These are phyloP conservation scores for Astrothelium macrocarpum DNA, from an alignment of 495 filamentous ascomycete genomes.

Conservation along the genomic window DNA sequence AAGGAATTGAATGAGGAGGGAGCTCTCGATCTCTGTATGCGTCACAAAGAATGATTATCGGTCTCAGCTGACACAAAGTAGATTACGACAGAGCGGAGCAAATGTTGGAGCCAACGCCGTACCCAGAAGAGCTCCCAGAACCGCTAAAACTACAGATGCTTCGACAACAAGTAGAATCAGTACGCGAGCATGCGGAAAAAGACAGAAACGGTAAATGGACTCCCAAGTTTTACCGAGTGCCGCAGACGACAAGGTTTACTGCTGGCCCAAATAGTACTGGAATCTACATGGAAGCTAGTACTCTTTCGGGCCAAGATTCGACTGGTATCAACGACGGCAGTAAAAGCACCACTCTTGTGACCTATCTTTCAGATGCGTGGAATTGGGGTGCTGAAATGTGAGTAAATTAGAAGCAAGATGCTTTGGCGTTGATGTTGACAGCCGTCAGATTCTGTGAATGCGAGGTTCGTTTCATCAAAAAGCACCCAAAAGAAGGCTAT, in stretches of 20 bases:
- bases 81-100: slow-evolving; percentile 47
- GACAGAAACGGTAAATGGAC: slow-evolving; percentile 20
- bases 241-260: slow-evolving; percentile 52
- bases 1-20: slow-evolving; percentile 40
- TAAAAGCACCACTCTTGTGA: slow-evolving; percentile 56
- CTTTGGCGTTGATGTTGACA: not conserved
- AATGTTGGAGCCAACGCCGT: slow-evolving; percentile 50
- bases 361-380: slow-evolving; percentile 63
- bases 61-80: slow-evolving; percentile 15
- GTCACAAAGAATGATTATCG: not conserved
- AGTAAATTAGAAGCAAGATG: not conserved
- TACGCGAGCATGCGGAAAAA: slow-evolving; percentile 37
- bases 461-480: slow-evolving; percentile 56
- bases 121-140: slow-evolving; percentile 47
- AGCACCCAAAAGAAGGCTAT: slow-evolving; percentile 45
- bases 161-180: slow-evolving; percentile 41
- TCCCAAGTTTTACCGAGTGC: slow-evolving; percentile 42
- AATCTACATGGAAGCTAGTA: slow-evolving; percentile 51
- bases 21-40: slow-evolving; percentile 25
- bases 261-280: slow-evolving; percentile 52
- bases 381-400: slow-evolving; percentile 65
- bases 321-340: slow-evolving; percentile 61
- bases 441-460: slow-evolving; percentile 46
- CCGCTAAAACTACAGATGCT: slow-evolving; percentile 50
- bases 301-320: slow-evolving; percentile 49